These are phyloP conservation scores for Staphylotrichum tortipilum DNA, from an alignment of 495 filamentous ascomycete genomes.

Conservation along the genomic window DNA sequence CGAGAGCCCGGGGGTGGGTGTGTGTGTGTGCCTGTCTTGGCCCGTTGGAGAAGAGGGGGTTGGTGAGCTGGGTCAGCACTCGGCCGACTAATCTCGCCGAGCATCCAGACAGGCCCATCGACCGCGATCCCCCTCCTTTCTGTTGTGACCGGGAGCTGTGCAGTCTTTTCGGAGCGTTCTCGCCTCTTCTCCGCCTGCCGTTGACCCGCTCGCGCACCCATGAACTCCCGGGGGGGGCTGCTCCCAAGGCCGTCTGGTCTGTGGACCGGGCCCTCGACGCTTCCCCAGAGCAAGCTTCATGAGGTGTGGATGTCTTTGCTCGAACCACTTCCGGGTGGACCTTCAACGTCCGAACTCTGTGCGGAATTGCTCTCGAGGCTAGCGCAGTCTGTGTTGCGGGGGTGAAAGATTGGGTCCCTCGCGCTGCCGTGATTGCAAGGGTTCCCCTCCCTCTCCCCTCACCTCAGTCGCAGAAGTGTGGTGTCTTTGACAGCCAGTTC, in stretches of 20 bases:
- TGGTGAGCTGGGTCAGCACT: slow-evolving; percentile 1
- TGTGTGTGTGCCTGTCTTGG: background rate
- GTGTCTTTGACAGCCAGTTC: too few relatives aligned
- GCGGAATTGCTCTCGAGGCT: slow-evolving; percentile 3
- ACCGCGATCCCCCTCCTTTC: background rate
- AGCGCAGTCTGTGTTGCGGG: background rate
- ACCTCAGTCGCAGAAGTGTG: too few relatives aligned
- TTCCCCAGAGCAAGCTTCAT: background rate
- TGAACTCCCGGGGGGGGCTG: background rate
- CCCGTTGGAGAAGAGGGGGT: background rate
- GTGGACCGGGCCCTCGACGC: background rate
- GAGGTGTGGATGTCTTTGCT: slow-evolving; percentile 1
- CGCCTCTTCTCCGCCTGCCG: background rate
- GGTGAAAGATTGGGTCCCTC: background rate
- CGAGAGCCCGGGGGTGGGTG: too few relatives aligned
- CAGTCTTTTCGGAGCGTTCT: background rate
- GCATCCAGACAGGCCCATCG: background rate
- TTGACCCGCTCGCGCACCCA: background rate
- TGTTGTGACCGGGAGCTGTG: background rate
- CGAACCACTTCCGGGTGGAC: slow-evolving; percentile 1
- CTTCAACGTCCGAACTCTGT: background rate
- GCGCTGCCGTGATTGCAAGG: background rate
- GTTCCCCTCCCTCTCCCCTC: background rate
- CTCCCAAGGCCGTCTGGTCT: background rate
- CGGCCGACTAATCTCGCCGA: slow-evolving; percentile 9